Evolutionary conservation across 345 rosid genomes (phyloP).

Genomic region (Rhodamnia rubescens): DNA sequence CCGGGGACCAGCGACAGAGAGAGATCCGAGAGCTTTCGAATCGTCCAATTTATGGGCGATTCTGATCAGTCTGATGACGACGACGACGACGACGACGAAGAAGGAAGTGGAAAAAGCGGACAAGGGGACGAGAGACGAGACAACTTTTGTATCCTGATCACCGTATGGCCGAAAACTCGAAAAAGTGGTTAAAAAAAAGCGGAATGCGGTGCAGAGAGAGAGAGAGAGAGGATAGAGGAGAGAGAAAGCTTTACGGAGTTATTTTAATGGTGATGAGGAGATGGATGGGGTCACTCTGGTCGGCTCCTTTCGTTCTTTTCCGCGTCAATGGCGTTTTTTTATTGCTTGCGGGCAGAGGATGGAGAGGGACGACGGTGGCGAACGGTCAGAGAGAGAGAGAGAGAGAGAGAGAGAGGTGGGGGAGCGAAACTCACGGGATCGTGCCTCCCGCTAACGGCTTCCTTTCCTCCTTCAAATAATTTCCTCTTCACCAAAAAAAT

Average conservation of each 20-base stretch:
- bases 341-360: neutral
- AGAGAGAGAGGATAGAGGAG: neutral
- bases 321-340: neutral
- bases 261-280: neutral
- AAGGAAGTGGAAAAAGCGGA: neutral
- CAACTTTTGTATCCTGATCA: neutral
- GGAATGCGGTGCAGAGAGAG: neutral
- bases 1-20: neutral
- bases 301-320: neutral
- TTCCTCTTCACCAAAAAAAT: neutral
- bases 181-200: neutral
- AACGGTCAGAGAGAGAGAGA: neutral
- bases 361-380: neutral
- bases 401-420: neutral
- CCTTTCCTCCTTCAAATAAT: neutral
- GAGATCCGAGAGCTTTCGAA: neutral
- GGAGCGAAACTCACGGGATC: conserved; percentile 2
- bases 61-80: neutral
- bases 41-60: neutral
- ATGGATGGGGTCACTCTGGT: neutral
- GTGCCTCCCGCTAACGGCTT: neutral
- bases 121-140: neutral
- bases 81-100: neutral
- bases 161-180: neutral
- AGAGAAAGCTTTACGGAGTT: neutral